Evolutionary conservation across 2,329 filamentous ascomycete species (phyloP), one percentile per base, ranked within the genome.

Genomic region (Exserohilum rostratum): DNA sequence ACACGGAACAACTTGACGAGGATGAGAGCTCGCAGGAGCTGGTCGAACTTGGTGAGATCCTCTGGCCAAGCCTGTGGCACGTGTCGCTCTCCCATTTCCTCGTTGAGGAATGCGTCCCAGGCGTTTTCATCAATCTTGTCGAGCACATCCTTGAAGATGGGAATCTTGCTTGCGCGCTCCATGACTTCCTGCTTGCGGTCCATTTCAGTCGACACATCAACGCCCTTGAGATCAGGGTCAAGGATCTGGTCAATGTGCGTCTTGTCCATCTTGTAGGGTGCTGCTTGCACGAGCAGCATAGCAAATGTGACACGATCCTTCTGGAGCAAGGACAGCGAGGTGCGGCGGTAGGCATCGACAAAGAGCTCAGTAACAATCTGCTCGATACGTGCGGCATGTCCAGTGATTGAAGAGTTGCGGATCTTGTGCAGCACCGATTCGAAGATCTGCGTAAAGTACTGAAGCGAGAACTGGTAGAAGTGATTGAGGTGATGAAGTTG

Each of bases 371-470:
- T 88, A 67, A 99, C 87, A 64, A 99, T 99, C 49, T 93, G 87
- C 70, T 97, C 90, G 45, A 95, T 88, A 31, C 95, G 90, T 12
- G 82, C 82, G 62, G 91, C 87, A 77, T 96, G 86, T 61, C 95
- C 88, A 29, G 84, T 87, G 74, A 89, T 87, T 17, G 84, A 83
- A 46, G 95, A 81, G 55, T 86, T 87, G 68, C 88, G 87, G 76
- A 96, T 96, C 54, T 86, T 84, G 65, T 89, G 89, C 34, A 99
- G 83, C 6, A 99, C 95, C 5, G 89, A 87, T 72, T 96, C 90
- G 84, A 99, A 99, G 66, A 99, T 99, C 73, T 97, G 90, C 50
- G 96, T 85, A 79, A 99, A 99, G 78, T 96, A 99, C 76, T 97
- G 93, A 55, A 99, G 83, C 33, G 95, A 99, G 82, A 99, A 99